Conservation (phyloP, 2,329 filamentous ascomycete genomes). For the Aspergillus amoenus region DNA sequence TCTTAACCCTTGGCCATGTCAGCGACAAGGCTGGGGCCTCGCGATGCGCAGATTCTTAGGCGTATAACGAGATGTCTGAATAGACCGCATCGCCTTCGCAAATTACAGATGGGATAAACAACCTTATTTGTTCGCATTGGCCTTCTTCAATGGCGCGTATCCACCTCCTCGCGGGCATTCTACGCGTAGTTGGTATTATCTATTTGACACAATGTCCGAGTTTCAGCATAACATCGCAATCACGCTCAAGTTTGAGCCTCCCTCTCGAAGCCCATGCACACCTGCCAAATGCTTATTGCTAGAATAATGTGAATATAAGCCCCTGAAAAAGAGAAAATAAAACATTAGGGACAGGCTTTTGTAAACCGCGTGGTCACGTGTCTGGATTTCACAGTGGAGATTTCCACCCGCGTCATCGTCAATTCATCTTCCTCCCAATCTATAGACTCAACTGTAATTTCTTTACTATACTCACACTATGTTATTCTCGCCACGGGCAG, state of each 20-base stretch:
- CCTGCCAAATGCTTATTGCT: neutral
- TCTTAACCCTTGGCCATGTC: neutral
- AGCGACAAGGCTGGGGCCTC: neutral
- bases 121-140: neutral
- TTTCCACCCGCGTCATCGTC: conserved; percentile 3
- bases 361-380: neutral
- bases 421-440: neutral
- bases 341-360: neutral
- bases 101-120: neutral
- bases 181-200: neutral
- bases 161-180: no score
- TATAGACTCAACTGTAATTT: neutral
- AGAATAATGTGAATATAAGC: neutral
- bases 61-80: neutral
- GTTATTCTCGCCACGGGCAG: conserved; percentile 14
- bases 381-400: neutral
- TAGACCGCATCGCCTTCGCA: neutral
- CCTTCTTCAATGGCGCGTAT: no score
- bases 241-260: neutral
- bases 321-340: neutral
- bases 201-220: neutral
- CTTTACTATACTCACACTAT: neutral
- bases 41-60: neutral
- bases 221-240: neutral
- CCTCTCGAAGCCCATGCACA: neutral